Evolutionary conservation across 2,329 filamentous ascomycete species (phyloP), one percentile per base, ranked within the genome.

Genomic region (Zopfia rhizophila): DNA sequence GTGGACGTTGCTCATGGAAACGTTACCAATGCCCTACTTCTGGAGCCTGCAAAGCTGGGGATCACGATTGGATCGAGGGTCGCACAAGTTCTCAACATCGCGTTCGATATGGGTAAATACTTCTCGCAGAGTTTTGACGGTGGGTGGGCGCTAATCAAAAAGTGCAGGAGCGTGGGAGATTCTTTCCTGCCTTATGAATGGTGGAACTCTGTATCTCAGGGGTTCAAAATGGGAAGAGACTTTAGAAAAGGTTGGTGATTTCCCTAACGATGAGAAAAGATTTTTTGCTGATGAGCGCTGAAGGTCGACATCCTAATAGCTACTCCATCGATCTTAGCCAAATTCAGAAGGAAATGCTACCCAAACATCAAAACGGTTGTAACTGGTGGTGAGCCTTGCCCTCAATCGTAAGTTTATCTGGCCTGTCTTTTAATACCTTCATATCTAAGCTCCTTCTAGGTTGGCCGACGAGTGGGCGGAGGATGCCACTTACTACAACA

Each of bases 91-190:
- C 70, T 85, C 28, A 84, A 80, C 49, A 77, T 85, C 31, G 80
- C 79, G 30, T 85, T 85, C 51, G 82, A 85, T 52, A 84, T 85
- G 81, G 80, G 82, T 83, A 72, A 58, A 78, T 68, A 13, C 24
- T 29, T 7, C 14, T 41, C 25, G 22, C 23, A 6, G 38, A 30
- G 8, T 4, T 23, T 49, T 32, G 38, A 32, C 25, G 6, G 11
- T 5, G 12, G 23, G 25, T 11, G 14, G 7, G 7, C 25, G n/a
- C 27, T 30, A 13, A 39, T 35, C 36, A n/a, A 30, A 28, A 11
- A 5, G 39, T 23, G 14, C 28, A 83, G 82, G 79, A 16, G 81
- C 82, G 10, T 85, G 82, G 82, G 82, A 85, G 51, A 80, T 84
- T n/a, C 74, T 85, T 7, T 76, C 74, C 1, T 79, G 76, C 38